Conservation (phyloP, 2,329 filamentous ascomycete genomes). For the Diaporthe sp. region DNA sequence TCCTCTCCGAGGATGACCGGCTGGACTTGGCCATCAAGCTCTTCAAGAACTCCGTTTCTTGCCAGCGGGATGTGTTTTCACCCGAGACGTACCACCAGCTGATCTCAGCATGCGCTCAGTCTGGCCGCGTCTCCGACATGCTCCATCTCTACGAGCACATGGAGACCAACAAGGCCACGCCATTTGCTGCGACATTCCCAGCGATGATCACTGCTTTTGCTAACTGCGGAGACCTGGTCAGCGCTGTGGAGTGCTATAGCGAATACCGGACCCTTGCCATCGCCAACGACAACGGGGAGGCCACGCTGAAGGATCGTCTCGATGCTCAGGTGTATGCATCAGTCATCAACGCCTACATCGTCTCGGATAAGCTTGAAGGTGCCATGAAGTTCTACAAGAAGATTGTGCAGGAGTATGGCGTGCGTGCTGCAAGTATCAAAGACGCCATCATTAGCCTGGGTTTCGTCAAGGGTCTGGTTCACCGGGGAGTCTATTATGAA, state of each 20-base stretch:
- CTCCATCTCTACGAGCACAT: slow-evolving; percentile 91
- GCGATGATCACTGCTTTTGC: slow-evolving; percentile 97
- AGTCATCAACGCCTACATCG: slow-evolving; percentile 89
- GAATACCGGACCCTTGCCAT: slow-evolving; percentile 93
- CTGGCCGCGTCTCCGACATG: slow-evolving; percentile 88
- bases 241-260: slow-evolving; percentile 94
- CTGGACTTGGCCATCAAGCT: slow-evolving; percentile 86
- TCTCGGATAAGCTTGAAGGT: slow-evolving; percentile 82
- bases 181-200: slow-evolving; percentile 85
- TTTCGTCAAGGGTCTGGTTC: slow-evolving; percentile 82
- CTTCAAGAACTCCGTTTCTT: slow-evolving; percentile 79
- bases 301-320: slow-evolving; percentile 75
- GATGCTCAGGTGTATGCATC: slow-evolving; percentile 90
- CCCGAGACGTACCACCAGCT: slow-evolving; percentile 86
- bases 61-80: slow-evolving; percentile 74
- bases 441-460: slow-evolving; percentile 78
- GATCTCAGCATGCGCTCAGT: slow-evolving; percentile 86
- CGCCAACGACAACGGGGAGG: slow-evolving; percentile 79
- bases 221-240: slow-evolving; percentile 80
- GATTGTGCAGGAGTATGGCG: slow-evolving; percentile 73
- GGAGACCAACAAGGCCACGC: slow-evolving; percentile 79
- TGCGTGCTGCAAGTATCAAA: slow-evolving; percentile 71
- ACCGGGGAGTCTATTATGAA: slow-evolving; percentile 75
- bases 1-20: slow-evolving; percentile 87
- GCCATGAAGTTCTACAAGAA: slow-evolving; percentile 88